Evolutionary conservation across 306 rosid genomes (phyloP), one percentile per base, ranked within the genome.

Genomic region (Rosa rugosa): DNA sequence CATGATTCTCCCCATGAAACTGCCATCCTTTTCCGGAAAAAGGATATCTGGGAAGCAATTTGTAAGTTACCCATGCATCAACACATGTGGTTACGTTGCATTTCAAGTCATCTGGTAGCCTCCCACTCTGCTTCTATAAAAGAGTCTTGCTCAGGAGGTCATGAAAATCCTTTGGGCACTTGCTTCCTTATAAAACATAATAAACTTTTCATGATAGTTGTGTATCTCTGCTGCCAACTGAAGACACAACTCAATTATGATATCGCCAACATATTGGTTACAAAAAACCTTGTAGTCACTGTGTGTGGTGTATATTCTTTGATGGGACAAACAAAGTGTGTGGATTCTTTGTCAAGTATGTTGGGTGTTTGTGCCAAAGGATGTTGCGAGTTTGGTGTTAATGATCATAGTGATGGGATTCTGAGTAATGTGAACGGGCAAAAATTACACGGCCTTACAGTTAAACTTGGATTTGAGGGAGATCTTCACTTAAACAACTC

Each of bases 171-270:
- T 79, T 63, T 81, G 50, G 83, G 83, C 72, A 73, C 82, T 63
- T 84, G 82, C 86, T 82, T 75, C 79, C 92, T 92, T 25, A 86
- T 80, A 84, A 87, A 69, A 80, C 97, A 90, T 71, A 85, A 93
- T 83, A 91, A 88, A 77, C 82, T 95, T n/a, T 92, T 88, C 77
- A 64, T 86, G 31, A 83, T 88, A 84, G 97, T 93, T 51, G 87
- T 86, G 69, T 91, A 94, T 38, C 87, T 91, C 74, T 92, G 92
- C 88, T 86, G 88, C 88, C 99, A 95, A 86, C 79, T 95, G 87
- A 95, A 88, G 88, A 84, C 89, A 20, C 84, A 89, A 36, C 83
- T 84, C 45, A 51, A 62, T 12, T 87, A 90, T 82, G 91, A 86
- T 82, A 82, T 82, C 64, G 92, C 89, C 74, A 83, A 86, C 74